Evolutionary conservation across 1,284 basidiomycete species (phyloP).

Genomic region (Cryptococcus sp.): DNA sequence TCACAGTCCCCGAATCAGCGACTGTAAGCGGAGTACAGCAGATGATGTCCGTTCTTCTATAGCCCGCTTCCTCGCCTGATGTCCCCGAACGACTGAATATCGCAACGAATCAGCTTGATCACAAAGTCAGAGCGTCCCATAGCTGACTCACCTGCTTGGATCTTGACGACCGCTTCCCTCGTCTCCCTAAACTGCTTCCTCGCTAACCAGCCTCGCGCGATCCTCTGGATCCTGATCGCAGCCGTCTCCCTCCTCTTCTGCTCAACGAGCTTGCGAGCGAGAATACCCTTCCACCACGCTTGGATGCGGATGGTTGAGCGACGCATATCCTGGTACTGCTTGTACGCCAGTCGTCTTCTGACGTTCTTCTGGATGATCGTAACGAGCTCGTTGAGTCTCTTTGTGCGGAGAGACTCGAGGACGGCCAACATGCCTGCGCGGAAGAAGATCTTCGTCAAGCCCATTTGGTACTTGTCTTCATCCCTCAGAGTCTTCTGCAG

Average conservation of each 20-base stretch:
- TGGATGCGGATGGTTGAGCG: slow-evolving; percentile 80
- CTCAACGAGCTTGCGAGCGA: slow-evolving; percentile 73
- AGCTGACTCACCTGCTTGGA: slow-evolving; percentile 78
- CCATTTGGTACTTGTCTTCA: slow-evolving; percentile 94
- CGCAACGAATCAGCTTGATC: slow-evolving; percentile 5
- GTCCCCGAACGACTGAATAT: slow-evolving; percentile 73
- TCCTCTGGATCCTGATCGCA: slow-evolving; percentile 75
- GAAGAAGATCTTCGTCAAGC: slow-evolving; percentile 99
- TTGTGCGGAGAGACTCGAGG: slow-evolving; percentile 85
- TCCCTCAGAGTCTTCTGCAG: slow-evolving; percentile 85
- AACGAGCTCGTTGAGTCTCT: slow-evolving; percentile 84
- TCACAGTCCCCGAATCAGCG: slow-evolving; percentile 83
- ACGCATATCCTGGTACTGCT: slow-evolving; percentile 74
- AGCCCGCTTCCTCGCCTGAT: slow-evolving; percentile 70
- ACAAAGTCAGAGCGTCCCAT: background rate
- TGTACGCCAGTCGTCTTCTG: slow-evolving; percentile 78
- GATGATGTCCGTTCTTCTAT: slow-evolving; percentile 63
- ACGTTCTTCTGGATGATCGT: slow-evolving; percentile 98
- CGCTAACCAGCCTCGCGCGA: slow-evolving; percentile 71
- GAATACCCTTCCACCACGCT: slow-evolving; percentile 86
- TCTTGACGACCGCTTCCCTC: slow-evolving; percentile 65
- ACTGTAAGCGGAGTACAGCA: slow-evolving; percentile 78
- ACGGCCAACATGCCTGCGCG: slow-evolving; percentile 98
- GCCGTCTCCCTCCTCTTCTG: slow-evolving; percentile 71
- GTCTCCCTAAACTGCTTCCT: slow-evolving; percentile 69